Evolutionary conservation across 2,329 filamentous ascomycete species (phyloP).

Genomic region (Aspergillus novofumigatus): DNA sequence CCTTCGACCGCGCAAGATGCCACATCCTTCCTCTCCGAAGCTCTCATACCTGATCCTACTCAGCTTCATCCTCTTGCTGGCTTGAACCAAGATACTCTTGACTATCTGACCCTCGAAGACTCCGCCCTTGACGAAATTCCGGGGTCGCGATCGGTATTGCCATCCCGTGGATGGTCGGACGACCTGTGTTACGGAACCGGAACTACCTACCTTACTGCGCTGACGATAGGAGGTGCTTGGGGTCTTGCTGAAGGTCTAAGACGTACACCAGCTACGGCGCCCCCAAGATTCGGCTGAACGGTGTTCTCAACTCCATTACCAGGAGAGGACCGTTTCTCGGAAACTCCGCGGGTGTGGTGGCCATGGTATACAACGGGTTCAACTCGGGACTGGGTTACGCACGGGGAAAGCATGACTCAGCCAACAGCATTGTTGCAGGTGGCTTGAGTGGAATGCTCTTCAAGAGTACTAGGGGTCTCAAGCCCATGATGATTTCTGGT

Average conservation of each 20-base stretch:
- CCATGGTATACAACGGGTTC: constrained; percentile 91
- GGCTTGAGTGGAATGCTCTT: constrained; percentile 88
- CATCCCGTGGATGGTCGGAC: constrained; percentile 94
- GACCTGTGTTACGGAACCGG: constrained; percentile 97
- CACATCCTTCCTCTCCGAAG: constrained; percentile 75
- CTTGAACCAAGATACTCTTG: constrained; percentile 85
- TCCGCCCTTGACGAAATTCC: constrained; percentile 81
- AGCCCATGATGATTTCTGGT: constrained; percentile 92
- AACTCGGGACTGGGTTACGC: constrained; percentile 78
- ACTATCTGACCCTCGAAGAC: constrained; percentile 94
- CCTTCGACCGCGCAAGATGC: constrained; percentile 72
- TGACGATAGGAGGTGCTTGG: constrained; percentile 85
- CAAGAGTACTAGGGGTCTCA: constrained; percentile 86
- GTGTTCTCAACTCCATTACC: constrained; percentile 90
- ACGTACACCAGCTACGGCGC: constrained; percentile 63
- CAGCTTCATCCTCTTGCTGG: constrained; percentile 90
- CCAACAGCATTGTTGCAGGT: constrained; percentile 83
- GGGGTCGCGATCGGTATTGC: constrained; percentile 79
- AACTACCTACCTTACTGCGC: constrained; percentile 83
- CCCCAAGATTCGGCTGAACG: constrained; percentile 93
- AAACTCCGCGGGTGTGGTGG: constrained; percentile 92
- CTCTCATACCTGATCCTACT: constrained; percentile 77
- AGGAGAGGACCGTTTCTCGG: constrained; percentile 89
- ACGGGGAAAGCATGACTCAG: constrained; percentile 81
- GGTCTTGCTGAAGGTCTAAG: constrained; percentile 85